phyloP scores from a whole-genome alignment of 2,329 filamentous ascomycete genomes.

The Aspergillus novoparasiticus region DNA sequence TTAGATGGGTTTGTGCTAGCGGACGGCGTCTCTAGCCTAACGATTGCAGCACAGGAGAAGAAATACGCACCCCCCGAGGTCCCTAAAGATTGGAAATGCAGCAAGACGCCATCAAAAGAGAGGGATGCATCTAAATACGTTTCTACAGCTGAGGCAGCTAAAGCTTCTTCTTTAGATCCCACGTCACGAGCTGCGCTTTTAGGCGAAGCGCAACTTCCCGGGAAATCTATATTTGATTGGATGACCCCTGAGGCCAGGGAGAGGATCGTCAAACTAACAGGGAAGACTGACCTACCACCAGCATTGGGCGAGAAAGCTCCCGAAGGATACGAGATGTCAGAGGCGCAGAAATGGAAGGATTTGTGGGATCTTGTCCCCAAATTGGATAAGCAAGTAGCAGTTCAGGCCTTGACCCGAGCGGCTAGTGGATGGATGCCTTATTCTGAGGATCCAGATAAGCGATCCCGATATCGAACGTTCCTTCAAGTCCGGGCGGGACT shows the following conservation, averaged over 20 bases:
- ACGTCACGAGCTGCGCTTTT: conserved; percentile 76
- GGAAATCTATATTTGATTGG: conserved; percentile 95
- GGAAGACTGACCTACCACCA: conserved; percentile 74
- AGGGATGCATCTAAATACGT: conserved; percentile 51
- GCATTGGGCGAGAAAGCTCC: conserved; percentile 74
- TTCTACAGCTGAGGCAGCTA: conserved; percentile 77
- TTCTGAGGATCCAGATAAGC: conserved; percentile 76
- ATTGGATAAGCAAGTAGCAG: conserved; percentile 67
- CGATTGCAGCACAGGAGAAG: conserved; percentile 48
- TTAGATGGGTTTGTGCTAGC: conserved; percentile 79
- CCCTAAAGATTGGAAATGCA: conserved; percentile 69
- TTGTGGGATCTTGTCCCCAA: conserved; percentile 63
- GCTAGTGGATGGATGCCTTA: conserved; percentile 77
- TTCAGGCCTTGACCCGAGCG: conserved; percentile 69
- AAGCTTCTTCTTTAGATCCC: conserved; percentile 73
- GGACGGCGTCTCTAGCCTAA: conserved; percentile 52
- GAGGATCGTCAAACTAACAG: conserved; percentile 73
- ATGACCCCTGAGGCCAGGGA: conserved; percentile 77
- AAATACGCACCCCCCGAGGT: conserved; percentile 48
- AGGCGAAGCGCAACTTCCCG: conserved; percentile 78
- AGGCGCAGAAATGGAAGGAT: conserved; percentile 63
- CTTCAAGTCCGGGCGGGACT: conserved; percentile 75
- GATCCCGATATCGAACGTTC: conserved; percentile 77
- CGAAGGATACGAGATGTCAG: conserved; percentile 62
- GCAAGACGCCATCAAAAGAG: conserved; percentile 48